Conservation (phyloP, 1,139 yeast species). For the Kazachstania sp. region DNA sequence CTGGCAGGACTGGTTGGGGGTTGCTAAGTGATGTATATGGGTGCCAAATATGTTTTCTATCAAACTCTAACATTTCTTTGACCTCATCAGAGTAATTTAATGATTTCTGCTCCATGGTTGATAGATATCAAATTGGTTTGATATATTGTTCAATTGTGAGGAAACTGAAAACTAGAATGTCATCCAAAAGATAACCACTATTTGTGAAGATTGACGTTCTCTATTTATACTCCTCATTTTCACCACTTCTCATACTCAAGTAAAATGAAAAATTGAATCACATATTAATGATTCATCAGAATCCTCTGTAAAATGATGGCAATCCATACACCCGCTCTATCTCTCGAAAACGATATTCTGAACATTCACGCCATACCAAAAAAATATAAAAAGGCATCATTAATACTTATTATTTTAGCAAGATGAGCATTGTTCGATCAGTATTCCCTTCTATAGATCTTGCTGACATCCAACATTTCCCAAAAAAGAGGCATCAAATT, state of each 20-base stretch:
- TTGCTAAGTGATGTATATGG: slow-evolving; percentile 30
- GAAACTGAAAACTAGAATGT: no score
- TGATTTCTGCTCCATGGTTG: background rate
- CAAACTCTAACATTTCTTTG: slow-evolving; percentile 16
- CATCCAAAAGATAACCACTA: no score
- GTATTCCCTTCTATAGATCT: no score
- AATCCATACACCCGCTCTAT: no score
- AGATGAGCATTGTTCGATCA: no score
- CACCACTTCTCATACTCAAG: no score
- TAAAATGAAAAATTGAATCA: background rate
- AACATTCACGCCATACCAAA: background rate
- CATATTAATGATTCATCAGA: background rate
- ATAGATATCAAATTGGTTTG: background rate
- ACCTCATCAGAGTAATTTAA: slow-evolving; percentile 5
- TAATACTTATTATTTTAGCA: no score
- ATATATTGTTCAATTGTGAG: no score
- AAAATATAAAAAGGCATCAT: background rate
- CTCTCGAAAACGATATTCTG: no score
- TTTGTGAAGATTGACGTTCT: no score
- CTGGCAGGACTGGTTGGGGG: slow-evolving; percentile 28
- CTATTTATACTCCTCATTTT: background rate
- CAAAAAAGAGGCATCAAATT: no score
- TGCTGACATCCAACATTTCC: background rate
- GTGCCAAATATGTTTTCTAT: slow-evolving; percentile 31
- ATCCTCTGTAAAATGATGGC: background rate